Base-by-base conservation (phyloP, 257 asterid genomes). In the Capsicum pubescens region DNA sequence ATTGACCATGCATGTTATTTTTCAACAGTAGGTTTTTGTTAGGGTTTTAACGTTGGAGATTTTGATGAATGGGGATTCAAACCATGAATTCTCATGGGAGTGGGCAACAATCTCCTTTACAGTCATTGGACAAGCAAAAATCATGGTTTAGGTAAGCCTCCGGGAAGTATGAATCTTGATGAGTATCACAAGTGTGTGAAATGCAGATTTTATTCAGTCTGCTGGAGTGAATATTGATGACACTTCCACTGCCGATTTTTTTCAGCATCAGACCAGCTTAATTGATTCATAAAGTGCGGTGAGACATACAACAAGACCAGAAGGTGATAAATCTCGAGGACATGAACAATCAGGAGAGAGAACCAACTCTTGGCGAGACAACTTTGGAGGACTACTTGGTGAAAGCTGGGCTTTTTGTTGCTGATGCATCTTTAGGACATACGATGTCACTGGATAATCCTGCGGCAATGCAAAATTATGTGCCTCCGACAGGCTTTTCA, bases 311-410 rank as follows among this genome's bases (percentile, higher is more conserved):
- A 63, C 84, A 70, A 80, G 97, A 91, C 16, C 89, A 88, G 85
- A 89, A 80, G 83, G 85, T 83, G 90, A 85, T 90, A 68, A 83
- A 82, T 84, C 59, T 67, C n/a, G 90, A 83, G 67, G 88, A 70
- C 39, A 59, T 90, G 82, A 82, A 80, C 84, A 57, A 67, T 71
- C 89, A 77, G 69, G 91, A 85, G 86, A 82, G 90, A 83, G 88
- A 87, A 83, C 85, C 83, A 19, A 88, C 93, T 32, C 93, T 95
- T 71, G 94, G 98, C 6, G 97, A 95, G 92, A 93, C 88, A 2
- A 95, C 98, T 44, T 84, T 93, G 87, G 96, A 93, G 84, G 98
- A 93, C 79, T 95, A 92, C 86, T 93, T 95, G 90, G 98, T 89
- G 52, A 90, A 91, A 83, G 95, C 98, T 0, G 97, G 96, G 87